phyloP scores from a whole-genome alignment of 1,139 yeast genomes.

The Candida frijolesensis region DNA sequence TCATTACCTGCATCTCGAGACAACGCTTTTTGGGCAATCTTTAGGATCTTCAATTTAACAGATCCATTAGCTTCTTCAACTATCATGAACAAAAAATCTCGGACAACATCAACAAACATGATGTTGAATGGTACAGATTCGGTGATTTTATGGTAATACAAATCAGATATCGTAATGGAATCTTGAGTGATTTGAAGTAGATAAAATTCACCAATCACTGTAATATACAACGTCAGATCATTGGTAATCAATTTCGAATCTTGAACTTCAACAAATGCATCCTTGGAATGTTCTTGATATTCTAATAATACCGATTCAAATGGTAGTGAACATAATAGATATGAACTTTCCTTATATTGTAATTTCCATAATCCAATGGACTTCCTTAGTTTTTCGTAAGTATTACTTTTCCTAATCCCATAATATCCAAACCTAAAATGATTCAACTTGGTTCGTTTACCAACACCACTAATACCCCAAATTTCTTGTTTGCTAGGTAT shows the following conservation, averaged over 20 bases:
- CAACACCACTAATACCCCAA: constrained; percentile 51
- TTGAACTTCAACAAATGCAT: constrained; percentile 29
- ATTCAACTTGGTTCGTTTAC: constrained; percentile 39
- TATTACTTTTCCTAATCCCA: constrained; percentile 27
- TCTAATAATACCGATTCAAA: constrained; percentile 42
- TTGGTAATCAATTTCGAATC: constrained; percentile 18
- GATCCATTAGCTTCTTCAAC: constrained; percentile 14
- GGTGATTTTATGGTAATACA: constrained; percentile 14
- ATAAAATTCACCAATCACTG: constrained; percentile 11
- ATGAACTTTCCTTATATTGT: constrained; percentile 19
- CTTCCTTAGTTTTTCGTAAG: constrained; percentile 34
- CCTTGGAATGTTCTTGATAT: constrained; percentile 21
- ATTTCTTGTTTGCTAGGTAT: constrained; percentile 37
- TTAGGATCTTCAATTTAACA: constrained; percentile 2
- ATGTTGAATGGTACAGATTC: constrained; percentile 15
- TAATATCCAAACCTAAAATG: constrained; percentile 43
- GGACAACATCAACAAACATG: constrained; percentile 19
- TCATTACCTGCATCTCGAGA: neutral
- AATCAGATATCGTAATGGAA: constrained; percentile 26
- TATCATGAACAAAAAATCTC: constrained; percentile 18
- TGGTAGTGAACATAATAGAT: constrained; percentile 38
- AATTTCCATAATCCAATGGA: constrained; percentile 23
- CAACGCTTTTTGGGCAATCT: neutral
- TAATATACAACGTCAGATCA: constrained; percentile 18
- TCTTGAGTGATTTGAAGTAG: constrained; percentile 35